Evolutionary conservation across 2,329 filamentous ascomycete species (phyloP), one percentile per base, ranked within the genome.

Genomic region (Stagonosporopsis vannaccii): DNA sequence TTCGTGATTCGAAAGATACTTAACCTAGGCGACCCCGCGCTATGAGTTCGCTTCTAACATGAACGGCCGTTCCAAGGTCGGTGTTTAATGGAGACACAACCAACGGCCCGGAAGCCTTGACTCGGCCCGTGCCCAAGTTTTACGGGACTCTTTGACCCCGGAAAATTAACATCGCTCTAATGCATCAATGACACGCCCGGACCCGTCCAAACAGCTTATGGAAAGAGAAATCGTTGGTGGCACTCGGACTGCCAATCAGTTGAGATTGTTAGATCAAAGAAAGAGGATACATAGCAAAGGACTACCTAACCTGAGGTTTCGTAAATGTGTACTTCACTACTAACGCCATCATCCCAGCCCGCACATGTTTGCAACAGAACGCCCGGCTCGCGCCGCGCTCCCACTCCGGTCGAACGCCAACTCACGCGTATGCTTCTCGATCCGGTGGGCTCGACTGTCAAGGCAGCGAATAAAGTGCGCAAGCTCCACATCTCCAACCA

Each of bases 391-490:
- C 56, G 37, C 63, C 65, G 64, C 52, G 46, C 39, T 45, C 13
- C 32, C 22, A 35, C 47, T 23, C 37, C 48, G 46, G 39, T 60
- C 58, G 52, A 58, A 54, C 57, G 69, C 67, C 70, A 72, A 49
- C 67, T 63, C 67, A 69, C 60, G 63, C 64, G 32, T 46, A 49
- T 35, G 42, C 48, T 55, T 62, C 56, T 59, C 20, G 35, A 62
- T 71, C 67, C 69, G 68, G 69, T 68, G 63, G 67, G 59, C 50
- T 62, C 43, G 30, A 51, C 51, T 51, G 45, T 60, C 61, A 54
- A 66, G 64, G 66, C 70, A 68, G 51, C 71, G 60, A 73, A 67
- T 74, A 58, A 68, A 55, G 43, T 54, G 53, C 52, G 48, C 50
- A 17, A 46, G 57, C 68, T 67, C 71, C 69, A 70, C 67, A 44